A percentile compares a stretch with the other conserved stretches of the same genome.
These are phyloP conservation scores for Spencermartinsiella ligniputridi DNA, from an alignment of 1,139 yeast genomes.

Conservation along the genomic window DNA sequence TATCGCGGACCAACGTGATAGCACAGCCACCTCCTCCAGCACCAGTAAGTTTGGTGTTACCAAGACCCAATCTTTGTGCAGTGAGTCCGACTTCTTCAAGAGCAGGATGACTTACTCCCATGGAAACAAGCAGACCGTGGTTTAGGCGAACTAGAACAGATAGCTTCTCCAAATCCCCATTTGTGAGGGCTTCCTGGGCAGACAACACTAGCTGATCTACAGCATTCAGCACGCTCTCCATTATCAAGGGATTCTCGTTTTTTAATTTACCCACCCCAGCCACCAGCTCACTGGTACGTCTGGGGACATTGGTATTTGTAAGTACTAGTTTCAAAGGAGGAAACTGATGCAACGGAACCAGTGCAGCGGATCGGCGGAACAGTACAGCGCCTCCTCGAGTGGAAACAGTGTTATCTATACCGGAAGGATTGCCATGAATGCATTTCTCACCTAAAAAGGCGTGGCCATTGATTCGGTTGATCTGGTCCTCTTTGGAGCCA, in stretches of 20 bases:
- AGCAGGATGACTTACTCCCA: slow-evolving; percentile 91
- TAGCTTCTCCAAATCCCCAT: slow-evolving; percentile 29
- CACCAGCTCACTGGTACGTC: slow-evolving; percentile 82
- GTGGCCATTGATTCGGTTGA: slow-evolving; percentile 70
- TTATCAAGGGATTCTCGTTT: slow-evolving; percentile 49
- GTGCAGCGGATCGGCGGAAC: slow-evolving; percentile 64
- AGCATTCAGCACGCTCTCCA: slow-evolving; percentile 54
- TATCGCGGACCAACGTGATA: slow-evolving; percentile 62
- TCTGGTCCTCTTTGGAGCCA: slow-evolving; percentile 3
- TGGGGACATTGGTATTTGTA: slow-evolving; percentile 80
- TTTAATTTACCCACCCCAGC: slow-evolving; percentile 63
- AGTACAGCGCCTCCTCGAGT: slow-evolving; percentile 94
- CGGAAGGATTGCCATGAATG: slow-evolving; percentile 95
- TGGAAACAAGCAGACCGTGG: slow-evolving; percentile 79
- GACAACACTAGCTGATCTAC: slow-evolving; percentile 48
- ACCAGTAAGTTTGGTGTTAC: slow-evolving; percentile 92
- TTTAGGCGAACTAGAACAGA: slow-evolving; percentile 72
- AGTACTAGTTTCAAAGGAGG: slow-evolving; percentile 72
- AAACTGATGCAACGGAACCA: slow-evolving; percentile 64
- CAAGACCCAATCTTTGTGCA: slow-evolving; percentile 59
- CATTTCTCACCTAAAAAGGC: slow-evolving; percentile 92
- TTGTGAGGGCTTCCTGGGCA: slow-evolving; percentile 46
- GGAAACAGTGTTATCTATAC: slow-evolving; percentile 95
- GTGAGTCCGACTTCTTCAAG: slow-evolving; percentile 66
- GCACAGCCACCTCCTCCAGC: slow-evolving; percentile 99